Evolutionary conservation across 345 rosid species (phyloP).

Genomic region (Psidium friedrichsthalianum): DNA sequence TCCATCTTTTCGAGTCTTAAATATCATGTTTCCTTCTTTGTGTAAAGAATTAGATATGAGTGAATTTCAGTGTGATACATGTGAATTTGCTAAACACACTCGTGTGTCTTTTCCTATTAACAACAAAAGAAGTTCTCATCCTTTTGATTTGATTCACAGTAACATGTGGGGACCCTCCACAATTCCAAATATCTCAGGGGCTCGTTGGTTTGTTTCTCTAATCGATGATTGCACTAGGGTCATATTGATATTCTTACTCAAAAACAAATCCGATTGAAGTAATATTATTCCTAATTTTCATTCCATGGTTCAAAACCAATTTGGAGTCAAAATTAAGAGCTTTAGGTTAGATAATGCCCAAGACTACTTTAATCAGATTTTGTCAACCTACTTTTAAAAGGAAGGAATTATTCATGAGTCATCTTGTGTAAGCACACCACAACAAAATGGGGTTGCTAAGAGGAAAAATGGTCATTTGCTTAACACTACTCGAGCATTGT

Average conservation of each 20-base stretch:
- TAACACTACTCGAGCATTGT: neutral
- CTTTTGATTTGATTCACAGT: neutral
- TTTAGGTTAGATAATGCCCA: neutral
- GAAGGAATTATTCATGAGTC: neutral
- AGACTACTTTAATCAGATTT: neutral
- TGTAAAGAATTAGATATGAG: neutral
- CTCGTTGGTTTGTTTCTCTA: too few species aligned
- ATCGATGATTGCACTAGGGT: neutral
- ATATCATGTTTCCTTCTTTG: neutral
- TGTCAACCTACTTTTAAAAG: neutral
- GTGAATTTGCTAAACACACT: neutral
- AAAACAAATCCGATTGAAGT: too few species aligned
- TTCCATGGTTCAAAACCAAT: neutral
- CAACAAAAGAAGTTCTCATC: neutral
- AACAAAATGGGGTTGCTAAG: neutral
- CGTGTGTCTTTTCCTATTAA: neutral
- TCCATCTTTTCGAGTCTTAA: neutral
- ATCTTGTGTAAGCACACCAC: neutral
- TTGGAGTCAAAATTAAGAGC: neutral
- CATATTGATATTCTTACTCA: neutral
- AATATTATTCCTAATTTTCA: too few species aligned
- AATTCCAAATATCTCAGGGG: neutral
- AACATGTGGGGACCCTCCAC: neutral
- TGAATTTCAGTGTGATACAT: neutral
- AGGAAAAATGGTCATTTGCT: neutral